phyloP scores from a whole-genome alignment of 164 flowering plant genomes.

The Macadamia integrifolia region DNA sequence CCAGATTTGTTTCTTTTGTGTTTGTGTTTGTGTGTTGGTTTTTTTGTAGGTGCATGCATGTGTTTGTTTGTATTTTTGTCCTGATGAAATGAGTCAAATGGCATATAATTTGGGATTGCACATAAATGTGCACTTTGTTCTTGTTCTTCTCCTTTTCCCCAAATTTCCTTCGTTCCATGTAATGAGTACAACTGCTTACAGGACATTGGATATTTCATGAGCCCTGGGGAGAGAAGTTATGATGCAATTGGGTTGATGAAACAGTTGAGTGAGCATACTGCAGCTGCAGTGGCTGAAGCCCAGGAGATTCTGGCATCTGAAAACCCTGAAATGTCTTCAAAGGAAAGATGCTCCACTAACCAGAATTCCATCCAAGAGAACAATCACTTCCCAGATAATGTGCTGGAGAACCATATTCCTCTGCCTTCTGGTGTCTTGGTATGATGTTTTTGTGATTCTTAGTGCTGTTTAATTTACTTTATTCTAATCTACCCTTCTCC shows the following conservation, averaged over 20 bases:
- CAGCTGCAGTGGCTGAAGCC: conserved; percentile 67
- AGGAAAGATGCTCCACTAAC: conserved; percentile 14
- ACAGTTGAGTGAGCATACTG: conserved; percentile 75
- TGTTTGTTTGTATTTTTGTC: too few species aligned
- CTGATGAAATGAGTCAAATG: too few species aligned
- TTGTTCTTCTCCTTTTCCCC: not conserved
- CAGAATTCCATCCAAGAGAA: conserved; percentile 21
- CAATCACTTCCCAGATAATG: conserved; percentile 16
- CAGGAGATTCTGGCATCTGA: conserved; percentile 71
- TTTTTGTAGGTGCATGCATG: too few species aligned
- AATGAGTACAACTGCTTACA: conserved; percentile 16
- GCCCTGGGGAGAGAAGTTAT: conserved; percentile 72
- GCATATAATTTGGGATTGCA: too few species aligned
- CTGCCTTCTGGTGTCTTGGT: conserved; percentile 42
- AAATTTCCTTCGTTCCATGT: not conserved
- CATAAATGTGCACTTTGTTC: too few species aligned
- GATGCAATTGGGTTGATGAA: conserved; percentile 86
- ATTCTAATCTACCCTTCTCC: not conserved
- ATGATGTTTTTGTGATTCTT: conserved; percentile 5
- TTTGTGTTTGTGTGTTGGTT: too few species aligned
- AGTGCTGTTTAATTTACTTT: not conserved
- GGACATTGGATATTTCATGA: conserved; percentile 75
- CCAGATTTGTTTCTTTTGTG: too few species aligned
- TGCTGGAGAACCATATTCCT: conserved; percentile 20
- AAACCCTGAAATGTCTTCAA: conserved; percentile 38